Conservation (phyloP, 129 eudicot species). For the Saussurea involucrata region DNA sequence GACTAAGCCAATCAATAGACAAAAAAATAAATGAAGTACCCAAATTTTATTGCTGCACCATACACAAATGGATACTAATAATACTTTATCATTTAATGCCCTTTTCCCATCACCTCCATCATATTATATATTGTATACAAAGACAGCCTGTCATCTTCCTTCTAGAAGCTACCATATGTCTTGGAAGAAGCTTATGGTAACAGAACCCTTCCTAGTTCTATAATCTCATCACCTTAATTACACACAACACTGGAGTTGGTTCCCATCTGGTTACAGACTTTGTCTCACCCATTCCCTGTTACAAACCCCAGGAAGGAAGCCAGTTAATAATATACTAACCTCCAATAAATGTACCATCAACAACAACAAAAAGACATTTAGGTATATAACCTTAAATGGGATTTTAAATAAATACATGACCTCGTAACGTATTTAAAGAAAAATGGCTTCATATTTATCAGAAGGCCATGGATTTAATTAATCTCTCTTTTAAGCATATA, state of each 20-base stretch:
- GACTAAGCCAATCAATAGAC: neutral
- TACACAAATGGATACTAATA: neutral
- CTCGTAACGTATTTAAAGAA: no score
- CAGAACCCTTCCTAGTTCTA: conserved; percentile 24
- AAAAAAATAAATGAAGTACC: neutral
- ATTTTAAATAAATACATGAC: no score
- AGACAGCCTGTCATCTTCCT: neutral
- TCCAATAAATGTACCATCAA: neutral
- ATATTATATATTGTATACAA: conserved; percentile 26
- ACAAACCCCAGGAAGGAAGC: neutral
- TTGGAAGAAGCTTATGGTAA: conserved; percentile 22
- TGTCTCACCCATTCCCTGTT: conserved; percentile 48
- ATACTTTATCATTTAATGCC: neutral
- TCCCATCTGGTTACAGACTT: conserved; percentile 11
- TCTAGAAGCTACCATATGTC: conserved; percentile 29
- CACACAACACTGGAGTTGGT: conserved; percentile 24
- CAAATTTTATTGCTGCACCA: neutral
- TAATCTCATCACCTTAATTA: conserved; percentile 26
- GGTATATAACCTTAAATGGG: neutral
- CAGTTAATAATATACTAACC: neutral
- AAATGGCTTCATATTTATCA: no score
- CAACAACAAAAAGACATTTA: no score
- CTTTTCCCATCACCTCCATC: neutral
- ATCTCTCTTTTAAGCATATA: no score
- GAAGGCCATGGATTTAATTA: no score